phyloP scores from a whole-genome alignment of 495 filamentous ascomycete genomes.

The Aspergillus mulundensis region DNA sequence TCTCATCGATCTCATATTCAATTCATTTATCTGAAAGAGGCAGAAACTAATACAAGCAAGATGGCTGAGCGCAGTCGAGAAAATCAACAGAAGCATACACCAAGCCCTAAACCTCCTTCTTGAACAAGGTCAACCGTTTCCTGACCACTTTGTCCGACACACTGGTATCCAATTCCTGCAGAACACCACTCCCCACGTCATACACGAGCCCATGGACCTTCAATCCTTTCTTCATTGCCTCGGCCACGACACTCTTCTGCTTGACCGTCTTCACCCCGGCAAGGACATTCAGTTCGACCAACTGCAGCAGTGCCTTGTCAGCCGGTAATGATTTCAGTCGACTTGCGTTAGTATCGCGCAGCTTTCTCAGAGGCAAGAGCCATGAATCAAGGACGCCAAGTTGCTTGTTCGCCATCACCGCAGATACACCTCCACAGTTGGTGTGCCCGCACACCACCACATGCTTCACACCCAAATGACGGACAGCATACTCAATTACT shows the following conservation, averaged over 20 bases:
- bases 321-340: conserved; percentile 46
- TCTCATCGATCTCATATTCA: too few species aligned
- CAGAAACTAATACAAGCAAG: too few species aligned
- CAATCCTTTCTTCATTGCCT: conserved; percentile 65
- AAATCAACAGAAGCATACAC: background rate
- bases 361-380: conserved; percentile 65
- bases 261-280: conserved; percentile 61
- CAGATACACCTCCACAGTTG: conserved; percentile 71
- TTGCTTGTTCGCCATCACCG: conserved; percentile 60
- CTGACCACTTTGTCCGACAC: conserved; percentile 37
- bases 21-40: too few species aligned
- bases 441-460: conserved; percentile 85
- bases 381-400: conserved; percentile 81
- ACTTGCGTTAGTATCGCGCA: conserved; percentile 51
- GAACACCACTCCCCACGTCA: conserved; percentile 57
- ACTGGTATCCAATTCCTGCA: conserved; percentile 53
- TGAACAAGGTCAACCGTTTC: conserved; percentile 40
- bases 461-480: conserved; percentile 70
- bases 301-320: conserved; percentile 44
- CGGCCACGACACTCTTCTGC: conserved; percentile 55
- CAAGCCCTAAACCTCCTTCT: conserved; percentile 25
- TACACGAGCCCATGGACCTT: conserved; percentile 70
- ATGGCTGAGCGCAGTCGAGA: background rate
- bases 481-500: conserved; percentile 83
- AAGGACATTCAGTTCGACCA: conserved; percentile 68